phyloP scores from a whole-genome alignment of 495 filamentous ascomycete genomes.

The Umbilicaria muhlenbergii region DNA sequence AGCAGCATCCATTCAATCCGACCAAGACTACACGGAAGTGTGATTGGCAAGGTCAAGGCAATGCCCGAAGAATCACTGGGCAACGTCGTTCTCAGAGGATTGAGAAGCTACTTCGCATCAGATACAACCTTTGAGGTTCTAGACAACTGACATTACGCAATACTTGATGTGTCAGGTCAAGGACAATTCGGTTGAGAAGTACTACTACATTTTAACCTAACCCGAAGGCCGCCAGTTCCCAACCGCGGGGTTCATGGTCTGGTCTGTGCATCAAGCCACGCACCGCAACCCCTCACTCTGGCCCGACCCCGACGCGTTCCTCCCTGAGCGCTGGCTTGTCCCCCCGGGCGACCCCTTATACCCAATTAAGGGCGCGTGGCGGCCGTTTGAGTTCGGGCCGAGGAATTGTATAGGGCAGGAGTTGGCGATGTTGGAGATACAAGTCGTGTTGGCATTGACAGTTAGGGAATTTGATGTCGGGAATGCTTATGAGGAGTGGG shows the following conservation, averaged over 20 bases:
- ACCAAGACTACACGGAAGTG: too few relatives aligned
- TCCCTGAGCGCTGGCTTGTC: conserved; percentile 19
- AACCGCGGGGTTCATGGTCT: conserved; percentile 16
- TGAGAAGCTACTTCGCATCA: too few relatives aligned
- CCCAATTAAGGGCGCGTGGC: conserved; percentile 18
- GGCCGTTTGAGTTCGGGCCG: conserved; percentile 34
- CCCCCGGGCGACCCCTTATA: conserved; percentile 8
- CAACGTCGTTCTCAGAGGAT: too few relatives aligned
- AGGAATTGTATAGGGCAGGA: conserved; percentile 39
- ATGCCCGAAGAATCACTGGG: too few relatives aligned
- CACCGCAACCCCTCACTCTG: conserved; percentile 14
- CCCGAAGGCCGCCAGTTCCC: conserved; percentile 18
- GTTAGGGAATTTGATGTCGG: conserved; percentile 30
- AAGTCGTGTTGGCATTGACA: conserved; percentile 28
- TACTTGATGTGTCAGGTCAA: too few relatives aligned
- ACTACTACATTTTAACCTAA: too few relatives aligned
- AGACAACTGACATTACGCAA: too few relatives aligned
- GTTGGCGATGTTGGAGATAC: conserved; percentile 31
- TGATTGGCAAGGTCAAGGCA: too few relatives aligned
- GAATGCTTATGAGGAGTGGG: conserved; percentile 25
- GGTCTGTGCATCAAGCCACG: conserved; percentile 9
- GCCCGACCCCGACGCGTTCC: conserved; percentile 15
- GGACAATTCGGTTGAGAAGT: too few relatives aligned
- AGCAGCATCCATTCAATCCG: too few relatives aligned
- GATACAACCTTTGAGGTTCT: too few relatives aligned